Conservation (phyloP, 2,329 filamentous ascomycete species). For the Colletotrichum orbiculare region DNA sequence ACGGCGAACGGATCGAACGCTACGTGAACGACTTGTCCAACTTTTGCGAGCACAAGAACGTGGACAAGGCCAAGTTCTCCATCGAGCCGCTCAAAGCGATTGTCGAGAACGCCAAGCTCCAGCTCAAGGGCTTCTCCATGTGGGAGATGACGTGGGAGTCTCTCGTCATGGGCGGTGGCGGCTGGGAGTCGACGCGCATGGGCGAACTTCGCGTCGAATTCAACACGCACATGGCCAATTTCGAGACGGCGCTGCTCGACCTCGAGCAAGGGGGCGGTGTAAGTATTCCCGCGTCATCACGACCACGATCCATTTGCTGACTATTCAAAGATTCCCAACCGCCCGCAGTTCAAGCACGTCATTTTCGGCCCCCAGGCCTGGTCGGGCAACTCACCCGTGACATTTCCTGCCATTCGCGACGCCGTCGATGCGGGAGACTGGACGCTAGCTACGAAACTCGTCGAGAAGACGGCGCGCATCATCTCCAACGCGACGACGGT, state of each 20-base stretch:
- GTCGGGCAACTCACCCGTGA: slow-evolving; percentile 68
- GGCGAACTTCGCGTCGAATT: slow-evolving; percentile 77
- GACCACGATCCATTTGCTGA: slow-evolving; percentile 29
- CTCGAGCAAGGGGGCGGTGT: slow-evolving; percentile 77
- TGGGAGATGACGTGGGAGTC: slow-evolving; percentile 85
- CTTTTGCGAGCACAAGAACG: slow-evolving; percentile 40
- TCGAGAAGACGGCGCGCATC: slow-evolving; percentile 77
- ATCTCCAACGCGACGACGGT: slow-evolving; percentile 68
- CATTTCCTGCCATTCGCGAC: slow-evolving; percentile 82
- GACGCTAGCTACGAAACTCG: slow-evolving; percentile 72
- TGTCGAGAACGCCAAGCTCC: slow-evolving; percentile 66
- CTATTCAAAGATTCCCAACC: slow-evolving; percentile 74
- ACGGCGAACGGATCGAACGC: slow-evolving; percentile 71
- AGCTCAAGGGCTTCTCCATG: slow-evolving; percentile 73
- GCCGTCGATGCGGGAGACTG: slow-evolving; percentile 79
- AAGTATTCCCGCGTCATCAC: slow-evolving; percentile 44
- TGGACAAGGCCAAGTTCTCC: slow-evolving; percentile 65
- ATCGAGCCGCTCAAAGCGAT: slow-evolving; percentile 72
- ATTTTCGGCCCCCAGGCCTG: slow-evolving; percentile 86
- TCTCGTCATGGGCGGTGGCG: slow-evolving; percentile 75
- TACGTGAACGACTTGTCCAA: slow-evolving; percentile 72
- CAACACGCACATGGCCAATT: slow-evolving; percentile 81
- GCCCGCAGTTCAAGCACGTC: slow-evolving; percentile 94
- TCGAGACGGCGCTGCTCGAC: slow-evolving; percentile 88
- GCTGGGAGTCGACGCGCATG: slow-evolving; percentile 79